Conservation (phyloP, 805 yeast species). For the Candida ovalis region DNA sequence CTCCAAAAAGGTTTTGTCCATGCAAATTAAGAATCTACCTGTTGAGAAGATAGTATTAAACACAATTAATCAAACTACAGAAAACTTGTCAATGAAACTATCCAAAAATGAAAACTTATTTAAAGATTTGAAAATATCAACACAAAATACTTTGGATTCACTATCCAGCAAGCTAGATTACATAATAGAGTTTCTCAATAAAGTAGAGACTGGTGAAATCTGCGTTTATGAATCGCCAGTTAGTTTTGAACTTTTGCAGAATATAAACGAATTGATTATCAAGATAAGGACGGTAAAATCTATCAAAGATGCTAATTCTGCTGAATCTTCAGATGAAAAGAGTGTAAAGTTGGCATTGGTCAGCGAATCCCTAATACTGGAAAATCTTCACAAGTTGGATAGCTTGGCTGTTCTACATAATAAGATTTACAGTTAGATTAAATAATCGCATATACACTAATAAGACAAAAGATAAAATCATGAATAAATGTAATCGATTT, state of each 20-base stretch:
- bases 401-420: conserved; percentile 3
- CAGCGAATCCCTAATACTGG: conserved; percentile 10
- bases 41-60: conserved; percentile 15
- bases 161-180: conserved; percentile 4
- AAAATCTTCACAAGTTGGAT: conserved; percentile 9
- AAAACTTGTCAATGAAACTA: background rate
- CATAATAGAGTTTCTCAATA: conserved; percentile 12
- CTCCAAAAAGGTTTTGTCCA: background rate
- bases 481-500: no score
- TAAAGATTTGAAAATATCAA: conserved; percentile 2
- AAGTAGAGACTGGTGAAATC: conserved; percentile 5
- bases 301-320: background rate
- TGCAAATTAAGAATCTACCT: conserved; percentile 12
- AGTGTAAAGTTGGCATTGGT: conserved; percentile 6
- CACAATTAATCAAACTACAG: conserved; percentile 8
- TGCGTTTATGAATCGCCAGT: background rate
- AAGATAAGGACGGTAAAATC: conserved; percentile 6
- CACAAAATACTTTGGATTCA: conserved; percentile 2
- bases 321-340: conserved; percentile 1
- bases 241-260: conserved; percentile 8
- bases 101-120: background rate
- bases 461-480: no score
- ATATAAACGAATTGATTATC: conserved; percentile 11
- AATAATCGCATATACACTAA: no score
- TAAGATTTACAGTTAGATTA: background rate